phyloP scores from a whole-genome alignment of 148 eudicot species.

The Dysphania ambrosioides region DNA sequence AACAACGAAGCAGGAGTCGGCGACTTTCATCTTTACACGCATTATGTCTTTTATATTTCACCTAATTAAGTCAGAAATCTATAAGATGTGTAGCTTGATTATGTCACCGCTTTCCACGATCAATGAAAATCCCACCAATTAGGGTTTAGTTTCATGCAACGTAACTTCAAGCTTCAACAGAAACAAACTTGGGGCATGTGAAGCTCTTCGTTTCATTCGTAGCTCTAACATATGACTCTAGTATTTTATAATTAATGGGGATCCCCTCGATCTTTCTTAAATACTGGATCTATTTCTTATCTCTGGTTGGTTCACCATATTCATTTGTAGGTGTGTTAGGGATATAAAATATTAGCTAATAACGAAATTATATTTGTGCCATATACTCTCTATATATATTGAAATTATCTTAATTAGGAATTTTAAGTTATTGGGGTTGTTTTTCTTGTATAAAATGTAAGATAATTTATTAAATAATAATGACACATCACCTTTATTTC shows the following conservation, averaged over 20 bases:
- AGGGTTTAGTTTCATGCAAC: background rate
- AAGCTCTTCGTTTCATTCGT: background rate
- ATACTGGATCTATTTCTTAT: background rate
- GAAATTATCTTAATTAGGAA: no score
- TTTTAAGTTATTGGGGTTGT: no score
- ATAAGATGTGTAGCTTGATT: background rate
- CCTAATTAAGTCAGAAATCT: background rate
- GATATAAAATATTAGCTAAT: no score
- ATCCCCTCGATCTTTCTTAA: background rate
- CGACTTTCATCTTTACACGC: background rate
- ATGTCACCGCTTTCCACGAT: conserved; percentile 13
- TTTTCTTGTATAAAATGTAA: no score
- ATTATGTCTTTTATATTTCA: background rate
- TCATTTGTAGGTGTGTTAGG: no score
- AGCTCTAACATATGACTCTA: background rate
- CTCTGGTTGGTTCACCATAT: background rate
- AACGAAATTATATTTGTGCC: no score
- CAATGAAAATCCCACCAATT: conserved; percentile 22
- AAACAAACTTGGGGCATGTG: background rate
- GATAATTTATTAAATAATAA: no score
- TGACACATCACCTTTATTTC: no score
- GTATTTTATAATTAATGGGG: background rate
- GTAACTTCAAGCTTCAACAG: conserved; percentile 2
- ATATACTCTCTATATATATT: no score
- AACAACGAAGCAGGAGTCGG: background rate